phyloP scores from a whole-genome alignment of 192 early-diverging fungal genomes.

The Podila horticola region DNA sequence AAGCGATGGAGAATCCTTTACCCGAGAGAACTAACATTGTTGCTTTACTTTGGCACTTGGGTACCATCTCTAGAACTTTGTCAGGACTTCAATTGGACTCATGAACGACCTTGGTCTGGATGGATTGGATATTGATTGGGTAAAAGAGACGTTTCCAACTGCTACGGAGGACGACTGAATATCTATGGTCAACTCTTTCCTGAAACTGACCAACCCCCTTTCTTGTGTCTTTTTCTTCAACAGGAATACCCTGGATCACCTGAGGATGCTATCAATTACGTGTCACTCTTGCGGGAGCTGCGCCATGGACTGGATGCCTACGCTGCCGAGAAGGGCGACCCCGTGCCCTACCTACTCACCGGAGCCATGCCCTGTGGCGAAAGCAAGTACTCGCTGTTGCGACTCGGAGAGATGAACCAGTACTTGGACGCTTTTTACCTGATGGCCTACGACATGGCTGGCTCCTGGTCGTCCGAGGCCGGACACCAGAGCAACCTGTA shows the following conservation, averaged over 20 bases:
- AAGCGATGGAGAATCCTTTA: background rate
- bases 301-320: slow-evolving; percentile 73
- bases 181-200: background rate
- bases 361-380: slow-evolving; percentile 75
- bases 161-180: background rate
- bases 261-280: slow-evolving; percentile 85
- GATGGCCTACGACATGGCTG: slow-evolving; percentile 91
- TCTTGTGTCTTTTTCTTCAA: slow-evolving; percentile 2
- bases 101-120: slow-evolving; percentile 62
- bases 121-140: slow-evolving; percentile 63
- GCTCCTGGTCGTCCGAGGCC: slow-evolving; percentile 69
- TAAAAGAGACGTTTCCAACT: background rate
- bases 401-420: slow-evolving; percentile 68
- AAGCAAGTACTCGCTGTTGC: slow-evolving; percentile 68
- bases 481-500: slow-evolving; percentile 93
- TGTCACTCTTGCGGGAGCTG: slow-evolving; percentile 76
- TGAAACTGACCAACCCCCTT: background rate
- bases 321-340: slow-evolving; percentile 42
- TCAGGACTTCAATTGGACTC: slow-evolving; percentile 55
- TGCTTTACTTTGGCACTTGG: background rate
- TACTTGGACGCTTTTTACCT: slow-evolving; percentile 85
- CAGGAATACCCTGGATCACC: slow-evolving; percentile 84
- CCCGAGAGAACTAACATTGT: background rate
- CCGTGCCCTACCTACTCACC: slow-evolving; percentile 66
- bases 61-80: slow-evolving; percentile 58